Conservation (phyloP, 1,284 basidiomycete genomes). For the Phellinidium pouzarii region DNA sequence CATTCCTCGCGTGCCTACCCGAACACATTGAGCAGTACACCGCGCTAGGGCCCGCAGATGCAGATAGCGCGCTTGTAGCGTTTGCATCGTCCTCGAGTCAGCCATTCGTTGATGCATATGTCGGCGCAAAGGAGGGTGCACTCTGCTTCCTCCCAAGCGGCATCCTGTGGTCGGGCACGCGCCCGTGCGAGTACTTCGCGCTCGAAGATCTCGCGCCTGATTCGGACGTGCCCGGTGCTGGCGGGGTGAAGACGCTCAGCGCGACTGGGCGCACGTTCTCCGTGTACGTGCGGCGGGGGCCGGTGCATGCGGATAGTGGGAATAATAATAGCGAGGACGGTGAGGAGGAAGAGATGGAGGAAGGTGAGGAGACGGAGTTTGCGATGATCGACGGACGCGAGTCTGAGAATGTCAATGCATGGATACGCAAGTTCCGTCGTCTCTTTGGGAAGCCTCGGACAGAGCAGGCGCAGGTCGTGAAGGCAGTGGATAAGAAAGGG, state of each 20-base stretch:
- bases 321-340: slow-evolving; percentile 25
- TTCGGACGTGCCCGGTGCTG: slow-evolving; percentile 26
- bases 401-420: slow-evolving; percentile 54
- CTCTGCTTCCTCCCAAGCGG: slow-evolving; percentile 66
- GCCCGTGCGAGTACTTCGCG: slow-evolving; percentile 70
- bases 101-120: slow-evolving; percentile 61
- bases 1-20: slow-evolving; percentile 46
- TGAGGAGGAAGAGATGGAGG: slow-evolving; percentile 28
- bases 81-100: slow-evolving; percentile 33
- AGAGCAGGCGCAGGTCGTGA: background rate
- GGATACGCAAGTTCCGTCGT: slow-evolving; percentile 51
- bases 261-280: slow-evolving; percentile 64
- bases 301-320: slow-evolving; percentile 15
- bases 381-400: slow-evolving; percentile 65
- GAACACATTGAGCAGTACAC: slow-evolving; percentile 6
- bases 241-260: slow-evolving; percentile 55
- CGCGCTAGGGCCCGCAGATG: slow-evolving; percentile 1
- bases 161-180: slow-evolving; percentile 64
- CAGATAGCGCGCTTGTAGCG: background rate
- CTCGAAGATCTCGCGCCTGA: slow-evolving; percentile 47
- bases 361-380: slow-evolving; percentile 55
- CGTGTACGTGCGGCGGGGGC: slow-evolving; percentile 43
- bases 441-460: slow-evolving; percentile 44
- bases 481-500: slow-evolving; percentile 9
- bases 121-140: slow-evolving; percentile 59